Evolutionary conservation across 176 grass and related monocot species (phyloP), one percentile per base, ranked within the genome.

Genomic region (Triticum monococcum): DNA sequence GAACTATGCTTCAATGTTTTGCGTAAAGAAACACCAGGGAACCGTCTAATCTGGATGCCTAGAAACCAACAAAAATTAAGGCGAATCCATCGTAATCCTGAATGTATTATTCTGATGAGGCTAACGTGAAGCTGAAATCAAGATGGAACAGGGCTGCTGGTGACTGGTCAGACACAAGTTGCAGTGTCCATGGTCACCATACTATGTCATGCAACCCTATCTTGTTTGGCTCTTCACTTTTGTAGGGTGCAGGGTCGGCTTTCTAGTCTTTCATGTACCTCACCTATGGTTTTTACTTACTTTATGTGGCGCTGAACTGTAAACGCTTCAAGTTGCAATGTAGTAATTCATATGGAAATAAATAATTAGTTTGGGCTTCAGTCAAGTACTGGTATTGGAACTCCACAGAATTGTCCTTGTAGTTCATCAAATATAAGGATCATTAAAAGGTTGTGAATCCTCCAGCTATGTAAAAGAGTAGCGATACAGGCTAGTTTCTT

Each of bases 161-260:
- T 87, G 68, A 68, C 33, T 46, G 2, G 60, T 87, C 85, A 90
- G 67, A 64, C 64, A 59, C 25, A 85, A 64, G 23, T 32, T 31
- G 84, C n/a, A 31, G 64, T 26, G 22, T 82, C 64, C 61, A 63
- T 43, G 75, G 63, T 65, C 36, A 46, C 64, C 41, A 56, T 32
- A 30, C 28, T 30, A 82, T 71, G 36, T 73, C 73, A 90, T 87
- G 66, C 64, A 67, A 83, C 23, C 41, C 67, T 56, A 73, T 79
- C 62, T 81, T 84, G 85, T 87, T 74, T 46, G 24, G 3, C 60
- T 87, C 56, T 83, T 84, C 67, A n/a, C 75, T 28, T 81, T 77
- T 75, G 43, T 64, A 79, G 77, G 79, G 38, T 41, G 54, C 23
- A 78, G 16, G 5, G 18, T 84, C 64, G 31, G 40, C 75, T 65